Evolutionary conservation across 2,329 filamentous ascomycete genomes (phyloP), one percentile per base, ranked within the genome.

Genomic region (Fusarium graminum): DNA sequence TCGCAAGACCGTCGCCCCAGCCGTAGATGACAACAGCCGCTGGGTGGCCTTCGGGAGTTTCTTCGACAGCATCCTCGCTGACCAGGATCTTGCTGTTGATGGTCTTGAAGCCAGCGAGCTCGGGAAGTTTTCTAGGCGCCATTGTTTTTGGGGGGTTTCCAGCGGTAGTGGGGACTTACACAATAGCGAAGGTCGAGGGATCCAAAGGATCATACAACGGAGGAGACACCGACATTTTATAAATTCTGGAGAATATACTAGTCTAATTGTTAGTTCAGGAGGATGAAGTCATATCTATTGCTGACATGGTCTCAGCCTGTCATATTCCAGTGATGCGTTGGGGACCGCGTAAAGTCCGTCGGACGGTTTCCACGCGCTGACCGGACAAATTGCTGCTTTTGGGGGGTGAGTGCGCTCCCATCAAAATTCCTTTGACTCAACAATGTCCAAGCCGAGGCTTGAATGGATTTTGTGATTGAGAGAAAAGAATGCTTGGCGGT

Each of bases 1-100:
- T 85, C 3, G 85, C 81, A 13, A 77, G 75, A 22, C 82, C 84
- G 63, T 88, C 86, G 51, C 86, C 85, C 86, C 85, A 88, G 68
- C 84, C 81, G 72, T 82, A 88, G 59, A 88, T 78, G 43, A 87
- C 69, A 41, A 87, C 76, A 7, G 80, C 81, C 17, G 80, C 77
- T 4, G 83, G 83, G 46, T 81, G 75, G 26, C 68, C 49, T 7
- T 60, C 34, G 7, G 69, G 55, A 7, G 65, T 51, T 6, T 67
- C 36, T 8, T 68, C 66, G 19, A 72, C 62, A 6, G 67, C 46
- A 14, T 77, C 72, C 40, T 78, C 74, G 12, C 80, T 80, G 52
- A 84, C 72, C 63, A 80, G 83, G 59, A 86, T 78, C 47, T 84
- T 82, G 51, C 82, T 77, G 41, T 78, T 80, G 61, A 85, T 74